These are phyloP conservation scores for Parathielavia appendiculata DNA, from an alignment of 495 filamentous ascomycete species.

Conservation along the genomic window DNA sequence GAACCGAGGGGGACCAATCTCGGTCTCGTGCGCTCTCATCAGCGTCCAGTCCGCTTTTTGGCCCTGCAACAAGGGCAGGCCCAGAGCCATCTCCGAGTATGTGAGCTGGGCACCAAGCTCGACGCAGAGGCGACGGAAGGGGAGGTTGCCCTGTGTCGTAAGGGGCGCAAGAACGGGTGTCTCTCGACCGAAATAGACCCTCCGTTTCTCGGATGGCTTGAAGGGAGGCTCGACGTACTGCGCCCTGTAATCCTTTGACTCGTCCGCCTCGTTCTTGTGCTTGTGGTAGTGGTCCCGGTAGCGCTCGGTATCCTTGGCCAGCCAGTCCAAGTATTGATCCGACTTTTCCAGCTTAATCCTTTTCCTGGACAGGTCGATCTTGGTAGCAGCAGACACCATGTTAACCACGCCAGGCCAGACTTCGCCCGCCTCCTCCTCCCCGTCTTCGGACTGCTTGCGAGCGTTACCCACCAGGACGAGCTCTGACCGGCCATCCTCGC, in stretches of 20 bases:
- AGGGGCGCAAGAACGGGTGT: slow-evolving; percentile 83
- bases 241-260: slow-evolving; percentile 65
- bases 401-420: slow-evolving; percentile 61
- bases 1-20: slow-evolving; percentile 61
- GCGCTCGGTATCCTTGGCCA: slow-evolving; percentile 56
- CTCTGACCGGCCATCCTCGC: slow-evolving; percentile 73
- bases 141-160: slow-evolving; percentile 94
- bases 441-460: slow-evolving; percentile 1
- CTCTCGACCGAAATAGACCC: slow-evolving; percentile 86
- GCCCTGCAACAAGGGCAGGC: slow-evolving; percentile 84
- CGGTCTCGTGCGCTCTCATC: slow-evolving; percentile 80
- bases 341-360: slow-evolving; percentile 62
- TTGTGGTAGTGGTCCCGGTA: slow-evolving; percentile 48
- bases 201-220: slow-evolving; percentile 84
- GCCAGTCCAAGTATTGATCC: slow-evolving; percentile 69
- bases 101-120: slow-evolving; percentile 86
- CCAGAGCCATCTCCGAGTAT: slow-evolving; percentile 98
- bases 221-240: slow-evolving; percentile 78
- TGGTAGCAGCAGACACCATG: slow-evolving; percentile 57
- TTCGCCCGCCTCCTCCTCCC: slow-evolving; percentile 24
- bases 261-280: slow-evolving; percentile 39
- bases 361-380: slow-evolving; percentile 64
- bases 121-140: slow-evolving; percentile 88
- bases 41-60: slow-evolving; percentile 89
- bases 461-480: slow-evolving; percentile 57